These are phyloP conservation scores for Cercospora sojina DNA, from an alignment of 2,329 filamentous ascomycete species.

Conservation along the genomic window DNA sequence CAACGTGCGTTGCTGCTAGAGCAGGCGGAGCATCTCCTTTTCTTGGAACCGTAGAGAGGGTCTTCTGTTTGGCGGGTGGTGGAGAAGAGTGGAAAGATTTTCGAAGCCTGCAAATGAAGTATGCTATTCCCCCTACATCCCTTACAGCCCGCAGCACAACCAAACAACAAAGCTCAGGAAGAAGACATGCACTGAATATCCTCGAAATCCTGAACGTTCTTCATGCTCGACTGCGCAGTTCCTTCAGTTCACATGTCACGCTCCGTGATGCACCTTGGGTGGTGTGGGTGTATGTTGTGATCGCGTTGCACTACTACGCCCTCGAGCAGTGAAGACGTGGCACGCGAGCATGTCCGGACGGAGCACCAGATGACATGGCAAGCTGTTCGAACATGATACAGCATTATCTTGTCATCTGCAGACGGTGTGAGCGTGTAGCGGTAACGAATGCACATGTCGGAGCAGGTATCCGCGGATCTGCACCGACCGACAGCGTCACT, in stretches of 20 bases:
- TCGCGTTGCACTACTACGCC: constrained; percentile 8
- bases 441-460: background rate
- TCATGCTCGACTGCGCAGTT: background rate
- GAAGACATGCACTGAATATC: background rate
- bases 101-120: constrained; percentile 7
- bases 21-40: constrained; percentile 29
- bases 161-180: constrained; percentile 4
- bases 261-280: background rate
- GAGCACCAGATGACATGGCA: constrained; percentile 7
- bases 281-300: constrained; percentile 5
- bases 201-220: constrained; percentile 23
- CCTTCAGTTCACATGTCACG: constrained; percentile 8
- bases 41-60: constrained; percentile 23
- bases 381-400: background rate
- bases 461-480: background rate
- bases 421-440: background rate
- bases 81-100: background rate
- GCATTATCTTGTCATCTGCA: background rate
- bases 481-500: background rate
- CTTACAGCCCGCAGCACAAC: constrained; percentile 26
- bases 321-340: constrained; percentile 1
- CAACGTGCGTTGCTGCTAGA: constrained; percentile 25
- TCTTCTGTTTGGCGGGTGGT: background rate
- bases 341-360: constrained; percentile 17
- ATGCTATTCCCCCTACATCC: constrained; percentile 23